Evolutionary conservation across 2,329 filamentous ascomycete species (phyloP).

Genomic region (Ilyonectria mors-panacis): DNA sequence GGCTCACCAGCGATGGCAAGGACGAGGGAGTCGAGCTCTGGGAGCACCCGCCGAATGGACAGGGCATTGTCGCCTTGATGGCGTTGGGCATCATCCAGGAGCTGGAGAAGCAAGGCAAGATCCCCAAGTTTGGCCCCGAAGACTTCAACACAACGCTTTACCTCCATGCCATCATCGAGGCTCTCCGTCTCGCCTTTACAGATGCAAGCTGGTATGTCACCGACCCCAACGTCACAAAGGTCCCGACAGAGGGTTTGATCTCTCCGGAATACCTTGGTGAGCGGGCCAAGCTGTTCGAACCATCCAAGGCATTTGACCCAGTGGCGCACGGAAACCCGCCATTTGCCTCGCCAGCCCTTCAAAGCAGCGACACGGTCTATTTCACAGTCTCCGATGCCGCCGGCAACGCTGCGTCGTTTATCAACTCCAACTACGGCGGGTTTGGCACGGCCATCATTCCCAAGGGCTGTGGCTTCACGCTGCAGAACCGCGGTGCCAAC

Average conservation of each 20-base stretch:
- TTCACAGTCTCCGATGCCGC: constrained; percentile 85
- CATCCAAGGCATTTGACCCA: constrained; percentile 71
- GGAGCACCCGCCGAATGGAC: constrained; percentile 97
- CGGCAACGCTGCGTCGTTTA: constrained; percentile 95
- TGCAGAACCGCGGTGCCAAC: constrained; percentile 93
- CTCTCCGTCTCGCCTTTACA: constrained; percentile 89
- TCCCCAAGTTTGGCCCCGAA: constrained; percentile 76
- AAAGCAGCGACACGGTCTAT: constrained; percentile 94
- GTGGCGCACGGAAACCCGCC: constrained; percentile 74
- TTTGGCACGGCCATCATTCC: constrained; percentile 93
- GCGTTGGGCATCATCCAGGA: constrained; percentile 92
- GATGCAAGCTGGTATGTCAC: constrained; percentile 93
- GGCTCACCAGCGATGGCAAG: constrained; percentile 47
- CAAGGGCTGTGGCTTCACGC: constrained; percentile 87
- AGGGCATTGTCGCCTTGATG: constrained; percentile 96
- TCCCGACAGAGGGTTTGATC: constrained; percentile 80
- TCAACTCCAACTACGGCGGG: constrained; percentile 93
- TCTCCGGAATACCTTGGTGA: constrained; percentile 81
- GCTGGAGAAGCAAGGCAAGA: constrained; percentile 81
- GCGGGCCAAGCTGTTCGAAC: constrained; percentile 72
- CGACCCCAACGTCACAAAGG: constrained; percentile 80
- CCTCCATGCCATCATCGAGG: constrained; percentile 90
- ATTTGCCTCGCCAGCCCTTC: constrained; percentile 79
- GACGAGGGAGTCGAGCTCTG: constrained; percentile 81
- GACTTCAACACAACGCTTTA: constrained; percentile 89